phyloP scores from a whole-genome alignment of 345 rosid genomes.

The Camelina neglecta region DNA sequence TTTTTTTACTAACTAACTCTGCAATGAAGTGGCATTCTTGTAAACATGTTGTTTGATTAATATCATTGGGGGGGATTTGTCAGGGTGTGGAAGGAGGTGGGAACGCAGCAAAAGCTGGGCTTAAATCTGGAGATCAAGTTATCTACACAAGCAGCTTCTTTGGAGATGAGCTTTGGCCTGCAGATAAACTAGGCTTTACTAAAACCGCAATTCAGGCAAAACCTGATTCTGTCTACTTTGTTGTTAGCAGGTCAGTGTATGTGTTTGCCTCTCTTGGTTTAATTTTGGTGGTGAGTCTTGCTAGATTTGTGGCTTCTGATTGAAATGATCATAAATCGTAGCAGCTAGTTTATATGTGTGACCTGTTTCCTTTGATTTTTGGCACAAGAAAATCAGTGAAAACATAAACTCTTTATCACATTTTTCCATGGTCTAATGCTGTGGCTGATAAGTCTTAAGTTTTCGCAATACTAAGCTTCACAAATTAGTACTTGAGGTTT shows the following conservation, averaged over 20 bases:
- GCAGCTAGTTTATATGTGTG: background rate
- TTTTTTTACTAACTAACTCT: background rate
- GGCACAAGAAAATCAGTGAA: background rate
- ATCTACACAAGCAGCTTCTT: constrained; percentile 97
- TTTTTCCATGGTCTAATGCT: background rate
- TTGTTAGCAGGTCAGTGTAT: constrained; percentile 73
- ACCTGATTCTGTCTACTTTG: constrained; percentile 95
- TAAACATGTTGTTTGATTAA: background rate
- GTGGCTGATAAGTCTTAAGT: background rate
- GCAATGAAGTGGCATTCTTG: constrained; percentile 21
- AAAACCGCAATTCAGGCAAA: constrained; percentile 98
- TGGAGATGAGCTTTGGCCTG: constrained; percentile 99
- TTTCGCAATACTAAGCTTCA: background rate
- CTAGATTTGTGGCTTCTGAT: constrained; percentile 10
- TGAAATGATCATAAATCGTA: background rate
- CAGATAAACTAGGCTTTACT: constrained; percentile 95
- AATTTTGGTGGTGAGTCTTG: constrained; percentile 1
- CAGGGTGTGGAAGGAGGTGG: constrained; percentile 96
- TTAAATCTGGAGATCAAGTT: constrained; percentile 92
- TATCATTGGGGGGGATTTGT: background rate
- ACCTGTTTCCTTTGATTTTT: constrained; percentile 1
- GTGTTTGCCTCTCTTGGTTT: background rate
- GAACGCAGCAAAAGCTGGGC: constrained; percentile 93
- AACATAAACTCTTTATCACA: constrained; percentile 13
- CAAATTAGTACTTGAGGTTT: background rate